Conservation (phyloP, 768 basidiomycete species). For the Leccinum imitatum region DNA sequence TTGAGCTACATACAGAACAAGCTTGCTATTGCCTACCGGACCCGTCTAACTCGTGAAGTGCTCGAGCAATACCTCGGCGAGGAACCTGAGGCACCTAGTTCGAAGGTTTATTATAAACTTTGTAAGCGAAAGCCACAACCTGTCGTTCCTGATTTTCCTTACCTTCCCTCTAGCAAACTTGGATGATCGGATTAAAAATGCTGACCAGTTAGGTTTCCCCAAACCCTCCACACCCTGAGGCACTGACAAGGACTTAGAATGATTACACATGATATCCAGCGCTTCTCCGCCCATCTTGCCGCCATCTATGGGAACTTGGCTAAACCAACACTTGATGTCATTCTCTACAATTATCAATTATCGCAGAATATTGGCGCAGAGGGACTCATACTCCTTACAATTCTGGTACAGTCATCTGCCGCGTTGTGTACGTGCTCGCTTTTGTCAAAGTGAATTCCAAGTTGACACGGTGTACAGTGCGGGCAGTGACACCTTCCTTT, state of each 20-base stretch:
- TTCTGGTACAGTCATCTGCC: constrained; percentile 83
- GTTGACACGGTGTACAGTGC: constrained; percentile 51
- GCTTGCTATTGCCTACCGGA: constrained; percentile 84
- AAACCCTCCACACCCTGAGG: background rate
- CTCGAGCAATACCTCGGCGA: constrained; percentile 83
- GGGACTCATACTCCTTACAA: constrained; percentile 77
- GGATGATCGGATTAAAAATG: constrained; percentile 94
- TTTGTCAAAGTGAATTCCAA: background rate
- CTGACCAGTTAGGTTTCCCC: constrained; percentile 70
- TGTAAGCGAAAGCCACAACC: constrained; percentile 44
- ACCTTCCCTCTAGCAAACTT: constrained; percentile 65
- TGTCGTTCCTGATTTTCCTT: constrained; percentile 2
- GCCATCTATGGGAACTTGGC: constrained; percentile 94
- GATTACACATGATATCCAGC: constrained; percentile 95
- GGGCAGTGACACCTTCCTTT: constrained; percentile 86
- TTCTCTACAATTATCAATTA: constrained; percentile 94
- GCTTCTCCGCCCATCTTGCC: constrained; percentile 86
- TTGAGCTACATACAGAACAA: constrained; percentile 93
- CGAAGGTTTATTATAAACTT: constrained; percentile 92
- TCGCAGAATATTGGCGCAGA: constrained; percentile 94
- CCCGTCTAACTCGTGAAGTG: constrained; percentile 80
- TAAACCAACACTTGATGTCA: constrained; percentile 89
- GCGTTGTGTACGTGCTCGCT: constrained; percentile 62
- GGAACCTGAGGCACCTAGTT: constrained; percentile 58
- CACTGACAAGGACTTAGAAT: constrained; percentile 50